A percentile compares a stretch with the other conserved stretches of the same genome.
These are phyloP conservation scores for Tulasnella sp. DNA, from an alignment of 768 basidiomycete species.

Conservation along the genomic window DNA sequence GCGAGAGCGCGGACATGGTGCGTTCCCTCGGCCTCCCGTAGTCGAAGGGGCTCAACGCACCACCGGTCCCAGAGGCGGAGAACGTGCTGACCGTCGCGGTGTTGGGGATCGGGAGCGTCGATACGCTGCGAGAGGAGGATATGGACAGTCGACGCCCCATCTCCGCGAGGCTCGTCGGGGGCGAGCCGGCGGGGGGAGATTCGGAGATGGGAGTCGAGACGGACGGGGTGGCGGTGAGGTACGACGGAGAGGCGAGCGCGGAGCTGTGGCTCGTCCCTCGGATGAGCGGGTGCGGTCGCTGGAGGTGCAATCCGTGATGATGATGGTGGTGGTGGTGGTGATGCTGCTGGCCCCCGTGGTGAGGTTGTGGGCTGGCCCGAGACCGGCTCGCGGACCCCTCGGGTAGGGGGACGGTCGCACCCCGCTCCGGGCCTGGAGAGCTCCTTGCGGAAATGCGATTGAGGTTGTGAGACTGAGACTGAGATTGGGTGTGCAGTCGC, in stretches of 20 bases:
- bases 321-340: neutral
- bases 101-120: constrained; percentile 6
- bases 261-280: neutral
- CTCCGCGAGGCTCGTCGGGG: neutral
- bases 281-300: neutral
- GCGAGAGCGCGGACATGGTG: constrained; percentile 5
- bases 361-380: neutral
- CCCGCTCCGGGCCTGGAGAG: neutral
- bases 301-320: neutral
- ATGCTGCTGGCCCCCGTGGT: neutral
- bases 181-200: neutral
- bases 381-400: too few species aligned
- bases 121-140: neutral
- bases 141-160: neutral
- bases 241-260: constrained; percentile 4
- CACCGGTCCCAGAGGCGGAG: neutral
- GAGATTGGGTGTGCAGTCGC: neutral
- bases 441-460: neutral
- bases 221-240: neutral
- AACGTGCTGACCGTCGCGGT: neutral
- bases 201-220: neutral
- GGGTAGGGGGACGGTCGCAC: neutral
- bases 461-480: neutral
- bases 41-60: neutral
- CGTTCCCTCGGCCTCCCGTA: neutral